These are phyloP conservation scores for Starmerella bombicola DNA, from an alignment of 805 yeast species.

Conservation along the genomic window DNA sequence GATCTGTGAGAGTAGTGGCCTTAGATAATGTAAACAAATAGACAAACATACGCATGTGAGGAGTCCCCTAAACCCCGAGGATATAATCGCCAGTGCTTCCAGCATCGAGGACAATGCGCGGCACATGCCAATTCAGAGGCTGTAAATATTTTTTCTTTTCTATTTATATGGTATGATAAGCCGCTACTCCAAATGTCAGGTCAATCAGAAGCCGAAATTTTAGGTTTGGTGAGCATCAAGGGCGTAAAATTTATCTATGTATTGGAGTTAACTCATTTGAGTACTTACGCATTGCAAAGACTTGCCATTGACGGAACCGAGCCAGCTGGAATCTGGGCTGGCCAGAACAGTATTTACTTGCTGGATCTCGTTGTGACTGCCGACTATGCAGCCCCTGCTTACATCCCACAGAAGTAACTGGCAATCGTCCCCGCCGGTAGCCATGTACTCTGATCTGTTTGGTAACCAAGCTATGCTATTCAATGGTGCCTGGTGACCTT, in stretches of 20 bases:
- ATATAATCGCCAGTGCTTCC: background rate
- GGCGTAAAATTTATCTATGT: too few species aligned
- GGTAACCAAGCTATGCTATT: slow-evolving; percentile 85
- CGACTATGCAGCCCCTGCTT: slow-evolving; percentile 33
- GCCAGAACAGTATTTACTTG: slow-evolving; percentile 73
- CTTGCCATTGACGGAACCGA: slow-evolving; percentile 60
- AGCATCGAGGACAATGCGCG: too few species aligned
- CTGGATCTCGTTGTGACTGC: slow-evolving; percentile 46
- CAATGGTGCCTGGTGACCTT: slow-evolving; percentile 54
- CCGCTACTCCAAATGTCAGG: too few species aligned
- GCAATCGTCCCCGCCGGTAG: slow-evolving; percentile 54
- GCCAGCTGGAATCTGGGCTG: slow-evolving; percentile 65
- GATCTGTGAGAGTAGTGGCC: background rate
- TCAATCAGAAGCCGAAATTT: too few species aligned
- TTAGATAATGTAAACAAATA: slow-evolving; percentile 15
- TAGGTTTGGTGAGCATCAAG: too few species aligned
- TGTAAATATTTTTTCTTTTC: too few species aligned
- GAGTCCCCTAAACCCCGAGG: too few species aligned
- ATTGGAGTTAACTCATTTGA: background rate
- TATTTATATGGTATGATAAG: too few species aligned
- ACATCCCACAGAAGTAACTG: slow-evolving; percentile 52
- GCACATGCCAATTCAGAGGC: too few species aligned
- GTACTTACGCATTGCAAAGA: slow-evolving; percentile 48
- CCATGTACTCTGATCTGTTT: slow-evolving; percentile 43
- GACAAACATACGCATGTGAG: too few species aligned